Conservation (phyloP, 1,139 yeast species). For the Yamadazyma dendronema region DNA sequence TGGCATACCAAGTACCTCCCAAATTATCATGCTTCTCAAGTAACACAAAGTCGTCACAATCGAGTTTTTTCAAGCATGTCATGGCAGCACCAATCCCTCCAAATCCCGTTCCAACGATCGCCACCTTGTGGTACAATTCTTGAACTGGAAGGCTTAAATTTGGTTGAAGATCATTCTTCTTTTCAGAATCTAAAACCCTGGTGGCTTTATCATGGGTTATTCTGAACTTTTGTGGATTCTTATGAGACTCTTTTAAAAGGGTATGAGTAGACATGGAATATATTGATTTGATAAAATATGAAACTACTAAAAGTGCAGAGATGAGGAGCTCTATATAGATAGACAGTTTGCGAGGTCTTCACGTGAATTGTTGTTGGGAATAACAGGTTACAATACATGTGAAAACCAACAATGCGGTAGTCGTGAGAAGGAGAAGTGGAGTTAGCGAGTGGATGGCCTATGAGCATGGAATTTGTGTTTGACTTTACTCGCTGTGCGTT, state of each 20-base stretch:
- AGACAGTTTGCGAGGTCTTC: too few species aligned
- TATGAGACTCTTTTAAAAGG: constrained; percentile 32
- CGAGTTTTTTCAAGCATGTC: constrained; percentile 28
- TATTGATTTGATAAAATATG: too few species aligned
- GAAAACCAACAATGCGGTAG: too few species aligned
- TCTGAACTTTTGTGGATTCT: constrained; percentile 32
- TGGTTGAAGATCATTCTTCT: constrained; percentile 8
- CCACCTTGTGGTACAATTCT: constrained; percentile 27
- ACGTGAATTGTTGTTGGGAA: too few species aligned
- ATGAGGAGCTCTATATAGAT: constrained; percentile 14
- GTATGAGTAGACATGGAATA: constrained; percentile 20
- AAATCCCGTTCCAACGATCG: constrained; percentile 51
- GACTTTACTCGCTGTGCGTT: too few species aligned
- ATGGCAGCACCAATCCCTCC: constrained; percentile 41
- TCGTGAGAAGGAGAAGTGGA: too few species aligned
- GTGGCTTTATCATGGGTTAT: constrained; percentile 28
- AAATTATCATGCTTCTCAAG: constrained; percentile 45
- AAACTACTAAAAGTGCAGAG: too few species aligned
- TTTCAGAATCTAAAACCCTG: constrained; percentile 22
- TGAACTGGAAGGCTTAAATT: constrained; percentile 22
- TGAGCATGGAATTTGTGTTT: too few species aligned
- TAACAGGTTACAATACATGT: too few species aligned
- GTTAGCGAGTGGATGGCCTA: too few species aligned
- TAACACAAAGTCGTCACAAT: constrained; percentile 31
- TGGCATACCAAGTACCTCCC: constrained; percentile 60